A percentile compares a stretch with the other conserved stretches of the same genome.
These are phyloP conservation scores for Jatropha curcas DNA, from an alignment of 345 rosid species.

Conservation along the genomic window DNA sequence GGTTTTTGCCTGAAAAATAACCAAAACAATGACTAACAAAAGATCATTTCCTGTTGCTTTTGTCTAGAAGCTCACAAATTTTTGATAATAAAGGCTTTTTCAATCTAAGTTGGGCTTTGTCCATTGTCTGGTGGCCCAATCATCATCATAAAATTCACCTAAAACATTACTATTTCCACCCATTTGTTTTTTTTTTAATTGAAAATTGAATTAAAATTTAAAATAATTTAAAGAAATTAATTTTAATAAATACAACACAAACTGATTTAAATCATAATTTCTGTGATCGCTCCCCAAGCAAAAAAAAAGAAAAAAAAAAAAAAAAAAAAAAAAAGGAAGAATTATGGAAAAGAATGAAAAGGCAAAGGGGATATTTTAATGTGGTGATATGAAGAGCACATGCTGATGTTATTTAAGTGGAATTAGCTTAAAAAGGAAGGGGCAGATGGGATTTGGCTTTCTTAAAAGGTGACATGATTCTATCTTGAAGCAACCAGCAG, in stretches of 20 bases:
- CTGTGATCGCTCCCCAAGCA: no score
- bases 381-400: not conserved
- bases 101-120: constrained; percentile 8
- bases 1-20: not conserved
- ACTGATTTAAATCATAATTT: no score
- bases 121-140: constrained; percentile 9
- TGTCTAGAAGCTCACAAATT: not conserved
- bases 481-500: not conserved
- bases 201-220: no score
- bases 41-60: not conserved
- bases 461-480: constrained; percentile 5
- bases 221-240: no score
- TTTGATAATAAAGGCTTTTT: constrained; percentile 6
- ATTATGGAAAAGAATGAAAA: not conserved
- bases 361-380: no score
- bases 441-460: constrained; percentile 15
- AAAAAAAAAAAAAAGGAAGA: no score
- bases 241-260: no score
- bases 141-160: not conserved
- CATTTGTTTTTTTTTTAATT: no score
- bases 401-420: not conserved
- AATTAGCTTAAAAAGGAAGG: constrained; percentile 11
- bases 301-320: no score
- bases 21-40: not conserved
- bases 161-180: not conserved